Conservation (phyloP, 2,329 filamentous ascomycete species). For the Cladorrhinum sp. region DNA sequence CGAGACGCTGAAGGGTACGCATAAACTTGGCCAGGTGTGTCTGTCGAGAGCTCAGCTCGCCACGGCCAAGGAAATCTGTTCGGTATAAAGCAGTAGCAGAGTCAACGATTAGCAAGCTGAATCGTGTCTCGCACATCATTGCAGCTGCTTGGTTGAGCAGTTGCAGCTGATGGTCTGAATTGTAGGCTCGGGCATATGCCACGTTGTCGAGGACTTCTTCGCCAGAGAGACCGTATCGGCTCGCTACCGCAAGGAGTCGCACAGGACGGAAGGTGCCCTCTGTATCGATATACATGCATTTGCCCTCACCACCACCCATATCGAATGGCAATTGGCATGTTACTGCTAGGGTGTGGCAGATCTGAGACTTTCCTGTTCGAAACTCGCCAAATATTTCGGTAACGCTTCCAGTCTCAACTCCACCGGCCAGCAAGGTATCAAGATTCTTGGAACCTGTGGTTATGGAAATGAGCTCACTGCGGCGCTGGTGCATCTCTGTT, state of each 20-base stretch:
- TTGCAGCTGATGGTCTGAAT: constrained; percentile 95
- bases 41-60: constrained; percentile 91
- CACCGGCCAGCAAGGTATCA: constrained; percentile 89
- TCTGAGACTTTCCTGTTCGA: constrained; percentile 95
- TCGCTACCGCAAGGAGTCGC: constrained; percentile 84
- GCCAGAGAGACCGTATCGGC: constrained; percentile 88
- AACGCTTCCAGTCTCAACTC: constrained; percentile 94
- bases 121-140: constrained; percentile 99
- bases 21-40: constrained; percentile 86
- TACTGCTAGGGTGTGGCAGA: constrained; percentile 97
- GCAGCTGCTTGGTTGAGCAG: constrained; percentile 90
- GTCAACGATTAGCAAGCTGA: constrained; percentile 93
- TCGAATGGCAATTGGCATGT: constrained; percentile 97
- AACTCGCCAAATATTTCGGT: constrained; percentile 99
- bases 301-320: constrained; percentile 97
- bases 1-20: constrained; percentile 75
- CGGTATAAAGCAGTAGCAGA: constrained; percentile 93
- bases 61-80: constrained; percentile 95
- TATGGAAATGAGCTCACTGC: constrained; percentile 96
- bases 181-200: constrained; percentile 96
- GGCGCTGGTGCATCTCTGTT: constrained; percentile 96
- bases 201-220: constrained; percentile 99
- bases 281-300: constrained; percentile 97
- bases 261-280: constrained; percentile 97
- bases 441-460: constrained; percentile 97